Evolutionary conservation across 176 grass and related monocot species (phyloP).

Genomic region (Aegilops longissima): DNA sequence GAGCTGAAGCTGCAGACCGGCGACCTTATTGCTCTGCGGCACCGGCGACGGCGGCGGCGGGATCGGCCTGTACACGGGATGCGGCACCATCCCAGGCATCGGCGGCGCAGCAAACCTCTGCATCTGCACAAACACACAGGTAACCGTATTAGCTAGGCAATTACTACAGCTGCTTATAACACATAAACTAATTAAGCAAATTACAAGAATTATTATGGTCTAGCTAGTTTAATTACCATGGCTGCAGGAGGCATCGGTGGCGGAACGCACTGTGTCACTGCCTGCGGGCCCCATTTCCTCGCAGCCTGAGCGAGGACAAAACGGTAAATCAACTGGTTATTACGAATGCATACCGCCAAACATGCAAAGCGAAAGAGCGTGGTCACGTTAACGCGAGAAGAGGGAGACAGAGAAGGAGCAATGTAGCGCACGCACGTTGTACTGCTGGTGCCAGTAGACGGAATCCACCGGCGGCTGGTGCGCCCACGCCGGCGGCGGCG

Average conservation of each 20-base stretch:
- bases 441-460: constrained; percentile 76
- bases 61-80: constrained; percentile 61
- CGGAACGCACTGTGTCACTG: constrained; percentile 40
- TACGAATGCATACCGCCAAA: neutral
- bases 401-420: neutral
- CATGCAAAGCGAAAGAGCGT: neutral
- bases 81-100: constrained; percentile 48
- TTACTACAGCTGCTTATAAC: neutral
- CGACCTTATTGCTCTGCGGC: constrained; percentile 28
- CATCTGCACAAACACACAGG: neutral
- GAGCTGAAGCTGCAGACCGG: constrained; percentile 52
- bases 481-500: constrained; percentile 36
- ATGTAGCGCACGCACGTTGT: constrained; percentile 32
- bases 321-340: constrained; percentile 2
- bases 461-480: constrained; percentile 48
- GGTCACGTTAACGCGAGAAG: neutral
- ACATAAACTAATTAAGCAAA: too few species aligned
- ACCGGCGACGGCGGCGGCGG: constrained; percentile 13
- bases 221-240: constrained; percentile 29
- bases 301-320: constrained; percentile 23
- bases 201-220: too few species aligned
- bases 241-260: constrained; percentile 17
- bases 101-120: constrained; percentile 57
- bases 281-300: constrained; percentile 41
- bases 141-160: neutral